These are phyloP conservation scores for Colletotrichum sublineola DNA, from an alignment of 2,329 filamentous ascomycete genomes.

Conservation along the genomic window DNA sequence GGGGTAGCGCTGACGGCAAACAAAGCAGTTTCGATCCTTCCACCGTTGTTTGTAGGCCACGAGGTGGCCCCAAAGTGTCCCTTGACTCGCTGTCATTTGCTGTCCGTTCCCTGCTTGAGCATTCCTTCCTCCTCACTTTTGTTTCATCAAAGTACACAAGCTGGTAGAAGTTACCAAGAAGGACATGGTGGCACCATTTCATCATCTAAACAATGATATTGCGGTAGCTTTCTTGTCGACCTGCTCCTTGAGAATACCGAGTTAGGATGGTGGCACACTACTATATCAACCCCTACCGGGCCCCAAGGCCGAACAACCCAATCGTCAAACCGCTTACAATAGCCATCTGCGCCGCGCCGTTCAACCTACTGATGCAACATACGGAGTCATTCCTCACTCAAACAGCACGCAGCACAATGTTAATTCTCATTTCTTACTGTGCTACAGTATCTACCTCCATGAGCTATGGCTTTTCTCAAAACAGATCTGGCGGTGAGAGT, in stretches of 20 bases:
- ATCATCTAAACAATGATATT: not conserved
- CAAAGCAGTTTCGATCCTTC: not conserved
- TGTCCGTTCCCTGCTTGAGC: not conserved
- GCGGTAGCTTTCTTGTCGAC: not conserved
- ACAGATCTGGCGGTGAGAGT: not conserved
- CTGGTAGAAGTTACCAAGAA: not conserved
- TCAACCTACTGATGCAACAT: not conserved
- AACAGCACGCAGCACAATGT: conserved; percentile 21
- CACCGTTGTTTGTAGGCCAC: conserved; percentile 3
- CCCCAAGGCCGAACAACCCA: conserved; percentile 17
- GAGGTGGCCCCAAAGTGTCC: not conserved
- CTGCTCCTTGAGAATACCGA: not conserved
- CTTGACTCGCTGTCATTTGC: not conserved
- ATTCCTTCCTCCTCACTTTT: no score
- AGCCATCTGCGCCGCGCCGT: conserved; percentile 12
- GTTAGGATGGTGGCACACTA: not conserved
- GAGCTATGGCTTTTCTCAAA: not conserved
- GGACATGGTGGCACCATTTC: not conserved
- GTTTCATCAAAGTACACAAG: no score
- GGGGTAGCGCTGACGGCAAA: conserved; percentile 29
- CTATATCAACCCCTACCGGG: conserved; percentile 7
- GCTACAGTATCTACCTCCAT: conserved; percentile 26
- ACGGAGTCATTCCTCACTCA: conserved; percentile 14
- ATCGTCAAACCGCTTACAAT: not conserved
- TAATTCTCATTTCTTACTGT: conserved; percentile 6